phyloP scores from a whole-genome alignment of 2,329 filamentous ascomycete species.

The Cercospora zeae-maydis region DNA sequence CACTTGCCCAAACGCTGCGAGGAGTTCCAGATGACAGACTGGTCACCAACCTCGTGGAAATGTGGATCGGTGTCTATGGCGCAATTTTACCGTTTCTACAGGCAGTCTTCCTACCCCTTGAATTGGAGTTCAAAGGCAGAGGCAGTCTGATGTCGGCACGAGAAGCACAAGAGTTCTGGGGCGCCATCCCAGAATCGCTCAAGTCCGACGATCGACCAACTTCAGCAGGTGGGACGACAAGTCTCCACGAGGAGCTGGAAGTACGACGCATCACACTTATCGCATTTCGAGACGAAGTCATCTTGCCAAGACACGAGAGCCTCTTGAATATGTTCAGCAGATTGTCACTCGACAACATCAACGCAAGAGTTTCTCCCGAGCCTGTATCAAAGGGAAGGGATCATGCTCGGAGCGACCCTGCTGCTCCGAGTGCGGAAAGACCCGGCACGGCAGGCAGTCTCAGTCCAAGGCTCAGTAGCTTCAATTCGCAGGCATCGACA shows the following conservation, averaged over 20 bases:
- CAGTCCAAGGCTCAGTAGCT: conserved; percentile 71
- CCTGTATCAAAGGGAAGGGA: conserved; percentile 25
- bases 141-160: conserved; percentile 73
- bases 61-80: conserved; percentile 92
- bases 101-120: conserved; percentile 87
- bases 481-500: conserved; percentile 74
- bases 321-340: conserved; percentile 88
- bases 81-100: conserved; percentile 90
- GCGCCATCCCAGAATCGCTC: conserved; percentile 55
- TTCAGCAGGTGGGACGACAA: conserved; percentile 40
- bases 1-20: conserved; percentile 77
- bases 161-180: conserved; percentile 88
- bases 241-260: conserved; percentile 64
- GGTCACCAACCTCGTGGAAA: conserved; percentile 84
- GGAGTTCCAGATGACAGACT: conserved; percentile 78
- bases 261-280: conserved; percentile 85
- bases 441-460: conserved; percentile 68
- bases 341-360: conserved; percentile 73
- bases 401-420: conserved; percentile 33
- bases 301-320: conserved; percentile 82
- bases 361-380: conserved; percentile 42
- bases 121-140: conserved; percentile 84
- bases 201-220: conserved; percentile 43
- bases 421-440: conserved; percentile 33
- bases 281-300: conserved; percentile 82